Conservation (phyloP, 352 stramenopile species). For the Pythium dissotocum region DNA sequence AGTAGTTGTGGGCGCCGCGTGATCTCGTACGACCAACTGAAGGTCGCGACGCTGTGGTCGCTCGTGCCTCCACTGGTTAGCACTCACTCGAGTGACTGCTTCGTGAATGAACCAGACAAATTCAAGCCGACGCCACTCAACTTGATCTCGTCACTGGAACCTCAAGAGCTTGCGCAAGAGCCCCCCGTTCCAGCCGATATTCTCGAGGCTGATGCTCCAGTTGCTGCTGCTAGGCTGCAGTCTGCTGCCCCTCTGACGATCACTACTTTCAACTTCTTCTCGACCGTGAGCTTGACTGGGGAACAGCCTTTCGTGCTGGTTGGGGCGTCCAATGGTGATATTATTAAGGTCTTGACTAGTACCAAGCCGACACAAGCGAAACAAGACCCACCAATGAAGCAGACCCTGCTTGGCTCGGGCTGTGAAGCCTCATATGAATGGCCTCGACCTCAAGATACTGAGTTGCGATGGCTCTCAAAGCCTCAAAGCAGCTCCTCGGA, state of each 20-base stretch:
- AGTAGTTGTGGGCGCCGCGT: constrained; percentile 17
- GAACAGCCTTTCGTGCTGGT: constrained; percentile 12
- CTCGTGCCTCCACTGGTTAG: not conserved
- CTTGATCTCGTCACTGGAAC: constrained; percentile 28
- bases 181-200: constrained; percentile 27
- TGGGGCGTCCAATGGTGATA: constrained; percentile 11
- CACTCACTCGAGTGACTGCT: constrained; percentile 43
- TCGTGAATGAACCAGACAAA: constrained; percentile 34
- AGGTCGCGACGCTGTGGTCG: constrained; percentile 33
- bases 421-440: constrained; percentile 38
- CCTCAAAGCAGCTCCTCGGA: not conserved
- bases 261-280: constrained; percentile 8
- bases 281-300: constrained; percentile 2
- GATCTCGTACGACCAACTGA: constrained; percentile 32
- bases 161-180: constrained; percentile 25
- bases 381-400: not conserved
- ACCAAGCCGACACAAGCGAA: not conserved
- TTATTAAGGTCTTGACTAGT: constrained; percentile 4
- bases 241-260: not conserved
- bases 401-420: not conserved
- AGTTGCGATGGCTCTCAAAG: constrained; percentile 7
- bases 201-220: constrained; percentile 20
- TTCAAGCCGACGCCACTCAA: constrained; percentile 36
- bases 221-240: constrained; percentile 1
- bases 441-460: constrained; percentile 8